Conservation (phyloP, 371 early-diverging fungal genomes). For the Syncephalastrum sp. region DNA sequence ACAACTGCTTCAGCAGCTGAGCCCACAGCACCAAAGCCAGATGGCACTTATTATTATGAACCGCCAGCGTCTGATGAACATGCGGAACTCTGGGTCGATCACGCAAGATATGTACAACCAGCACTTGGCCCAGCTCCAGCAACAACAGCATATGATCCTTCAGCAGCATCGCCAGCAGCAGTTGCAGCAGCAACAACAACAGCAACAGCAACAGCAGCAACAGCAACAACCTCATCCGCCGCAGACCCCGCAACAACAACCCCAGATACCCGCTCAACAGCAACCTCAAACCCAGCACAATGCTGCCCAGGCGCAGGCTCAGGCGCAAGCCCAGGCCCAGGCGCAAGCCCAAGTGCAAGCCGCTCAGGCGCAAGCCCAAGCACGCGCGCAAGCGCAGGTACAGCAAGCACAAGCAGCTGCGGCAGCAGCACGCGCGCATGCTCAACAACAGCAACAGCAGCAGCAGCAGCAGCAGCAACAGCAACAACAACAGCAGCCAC, state of each 20-base stretch:
- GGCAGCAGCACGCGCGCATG: too few relatives aligned
- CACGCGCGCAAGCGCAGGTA: slow-evolving; percentile 13
- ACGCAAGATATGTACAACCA: slow-evolving; percentile 27
- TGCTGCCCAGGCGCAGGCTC: too few relatives aligned
- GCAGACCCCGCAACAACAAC: slow-evolving; percentile 15
- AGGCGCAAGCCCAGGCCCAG: slow-evolving; percentile 18
- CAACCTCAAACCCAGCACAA: slow-evolving; percentile 12
- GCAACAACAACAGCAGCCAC: slow-evolving; percentile 14
- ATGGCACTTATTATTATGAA: slow-evolving; percentile 30
- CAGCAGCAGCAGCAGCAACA: slow-evolving; percentile 17
- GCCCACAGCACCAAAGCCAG: slow-evolving; percentile 45
- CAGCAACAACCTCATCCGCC: slow-evolving; percentile 27
- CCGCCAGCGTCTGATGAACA: slow-evolving; percentile 34
- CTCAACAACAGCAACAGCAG: slow-evolving; percentile 15
- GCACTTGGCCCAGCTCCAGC: slow-evolving; percentile 18
- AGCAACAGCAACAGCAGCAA: slow-evolving; percentile 28
- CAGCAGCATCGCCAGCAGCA: slow-evolving; percentile 31
- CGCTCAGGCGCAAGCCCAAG: slow-evolving; percentile 10
- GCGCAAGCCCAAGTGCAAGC: slow-evolving; percentile 9
- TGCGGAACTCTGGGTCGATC: slow-evolving; percentile 24
- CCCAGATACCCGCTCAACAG: slow-evolving; percentile 10
- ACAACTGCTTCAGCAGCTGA: slow-evolving; percentile 32
- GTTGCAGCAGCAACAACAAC: slow-evolving; percentile 32
- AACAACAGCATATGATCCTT: slow-evolving; percentile 25
- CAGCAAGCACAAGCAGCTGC: slow-evolving; percentile 4